A percentile compares a stretch with the other conserved stretches of the same genome.
Evolutionary conservation across 2,329 filamentous ascomycete species (phyloP).

Genomic region (Cladosporium phlei): DNA sequence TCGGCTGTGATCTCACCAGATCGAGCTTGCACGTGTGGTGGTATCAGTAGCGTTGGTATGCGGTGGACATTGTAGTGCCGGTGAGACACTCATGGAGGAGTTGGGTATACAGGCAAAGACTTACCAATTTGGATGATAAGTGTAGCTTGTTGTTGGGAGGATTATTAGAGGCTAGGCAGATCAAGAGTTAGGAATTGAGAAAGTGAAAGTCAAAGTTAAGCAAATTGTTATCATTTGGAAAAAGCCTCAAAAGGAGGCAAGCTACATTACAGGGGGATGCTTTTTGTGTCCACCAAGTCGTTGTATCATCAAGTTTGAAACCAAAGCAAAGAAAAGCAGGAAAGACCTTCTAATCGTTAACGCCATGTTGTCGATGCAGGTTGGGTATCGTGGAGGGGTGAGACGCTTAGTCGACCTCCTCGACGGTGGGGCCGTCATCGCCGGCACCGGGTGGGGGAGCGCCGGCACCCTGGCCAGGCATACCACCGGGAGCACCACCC

Average conservation of each 20-base stretch:
- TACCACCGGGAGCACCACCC: slow-evolving; percentile 40
- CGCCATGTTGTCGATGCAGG: slow-evolving; percentile 12
- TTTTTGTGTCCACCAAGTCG: slow-evolving; percentile 5
- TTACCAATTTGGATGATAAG: no score
- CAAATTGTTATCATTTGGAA: slow-evolving; percentile 6
- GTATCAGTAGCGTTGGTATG: no score
- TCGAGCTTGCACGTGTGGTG: no score
- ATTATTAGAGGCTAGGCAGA: no score
- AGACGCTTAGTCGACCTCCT: slow-evolving; percentile 59
- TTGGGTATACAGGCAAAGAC: no score
- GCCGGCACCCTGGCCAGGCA: slow-evolving; percentile 39
- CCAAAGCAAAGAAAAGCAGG: not conserved
- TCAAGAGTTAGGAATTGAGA: no score
- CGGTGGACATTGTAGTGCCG: no score
- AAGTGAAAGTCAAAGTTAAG: no score
- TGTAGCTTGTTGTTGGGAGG: no score
- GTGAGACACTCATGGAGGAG: no score
- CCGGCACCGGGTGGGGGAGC: slow-evolving; percentile 39
- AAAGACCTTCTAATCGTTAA: slow-evolving; percentile 10
- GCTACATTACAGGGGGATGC: slow-evolving; percentile 12
- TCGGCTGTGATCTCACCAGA: no score
- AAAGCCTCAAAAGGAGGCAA: slow-evolving; percentile 2
- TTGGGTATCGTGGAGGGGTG: not conserved
- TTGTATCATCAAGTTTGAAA: slow-evolving; percentile 7
- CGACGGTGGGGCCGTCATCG: slow-evolving; percentile 59